Conservation (phyloP, 129 eudicot genomes). For the Helichrysum umbraculigerum region DNA sequence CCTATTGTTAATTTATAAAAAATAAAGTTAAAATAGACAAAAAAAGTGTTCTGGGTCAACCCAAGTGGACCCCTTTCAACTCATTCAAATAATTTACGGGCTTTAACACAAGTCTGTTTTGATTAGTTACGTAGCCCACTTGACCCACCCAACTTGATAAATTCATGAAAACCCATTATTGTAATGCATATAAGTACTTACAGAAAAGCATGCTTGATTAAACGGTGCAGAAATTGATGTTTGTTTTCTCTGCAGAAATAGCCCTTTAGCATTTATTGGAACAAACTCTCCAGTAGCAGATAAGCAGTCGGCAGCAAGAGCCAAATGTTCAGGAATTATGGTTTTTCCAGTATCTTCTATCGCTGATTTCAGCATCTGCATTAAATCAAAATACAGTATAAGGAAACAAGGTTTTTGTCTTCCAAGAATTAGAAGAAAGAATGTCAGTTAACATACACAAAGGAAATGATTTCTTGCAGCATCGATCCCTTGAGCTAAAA, state of each 20-base stretch:
- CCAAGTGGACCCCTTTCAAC: not conserved
- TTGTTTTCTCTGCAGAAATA: conserved; percentile 61
- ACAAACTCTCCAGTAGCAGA: conserved; percentile 82
- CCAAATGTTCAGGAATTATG: conserved; percentile 78
- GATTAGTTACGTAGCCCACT: not conserved
- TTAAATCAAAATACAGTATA: not conserved
- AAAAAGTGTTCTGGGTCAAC: not conserved
- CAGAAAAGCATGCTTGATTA: conserved; percentile 76
- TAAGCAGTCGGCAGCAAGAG: conserved; percentile 71
- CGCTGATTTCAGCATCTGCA: conserved; percentile 72
- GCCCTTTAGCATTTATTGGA: conserved; percentile 67
- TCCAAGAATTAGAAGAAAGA: conserved; percentile 6
- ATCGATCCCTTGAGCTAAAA: conserved; percentile 69
- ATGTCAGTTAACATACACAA: conserved; percentile 45
- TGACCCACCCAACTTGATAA: not conserved
- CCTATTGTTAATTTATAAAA: not conserved
- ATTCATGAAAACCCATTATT: not conserved
- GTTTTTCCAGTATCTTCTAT: conserved; percentile 68
- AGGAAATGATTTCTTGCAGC: conserved; percentile 67
- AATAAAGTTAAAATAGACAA: not conserved
- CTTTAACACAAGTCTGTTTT: not conserved
- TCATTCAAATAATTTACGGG: not conserved
- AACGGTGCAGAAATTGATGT: conserved; percentile 68
- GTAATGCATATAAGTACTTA: conserved; percentile 35
- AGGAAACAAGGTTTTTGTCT: not conserved